phyloP scores from a whole-genome alignment of 768 basidiomycete species.

The Boletus patriciae region DNA sequence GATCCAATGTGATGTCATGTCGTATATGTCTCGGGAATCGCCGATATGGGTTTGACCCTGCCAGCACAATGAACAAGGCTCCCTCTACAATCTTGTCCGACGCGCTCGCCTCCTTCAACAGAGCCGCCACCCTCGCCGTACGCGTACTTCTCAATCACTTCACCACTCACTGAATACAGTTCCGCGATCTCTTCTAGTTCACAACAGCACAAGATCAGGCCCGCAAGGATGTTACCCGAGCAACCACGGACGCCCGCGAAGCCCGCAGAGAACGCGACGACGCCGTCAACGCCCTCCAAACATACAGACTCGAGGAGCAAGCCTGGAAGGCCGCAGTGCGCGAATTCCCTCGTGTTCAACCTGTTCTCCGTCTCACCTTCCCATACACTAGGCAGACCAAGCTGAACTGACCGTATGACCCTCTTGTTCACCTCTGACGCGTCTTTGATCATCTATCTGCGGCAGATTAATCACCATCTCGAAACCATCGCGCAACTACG shows the following conservation, averaged over 20 bases:
- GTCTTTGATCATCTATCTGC: background rate
- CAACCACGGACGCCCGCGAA: conserved; percentile 45
- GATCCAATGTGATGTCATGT: conserved; percentile 10
- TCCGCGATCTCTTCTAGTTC: conserved; percentile 39
- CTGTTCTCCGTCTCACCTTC: conserved; percentile 9
- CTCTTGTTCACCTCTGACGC: background rate
- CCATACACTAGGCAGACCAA: conserved; percentile 46
- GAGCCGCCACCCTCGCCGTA: conserved; percentile 43
- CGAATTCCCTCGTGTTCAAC: conserved; percentile 15
- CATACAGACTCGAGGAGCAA: conserved; percentile 44
- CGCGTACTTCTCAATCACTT: conserved; percentile 9
- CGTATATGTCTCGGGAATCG: conserved; percentile 14
- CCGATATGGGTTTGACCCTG: conserved; percentile 25
- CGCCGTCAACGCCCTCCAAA: conserved; percentile 33
- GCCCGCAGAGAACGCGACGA: conserved; percentile 53
- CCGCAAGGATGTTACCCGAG: conserved; percentile 51
- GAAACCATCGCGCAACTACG: conserved; percentile 62
- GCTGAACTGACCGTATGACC: conserved; percentile 53
- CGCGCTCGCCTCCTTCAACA: conserved; percentile 42
- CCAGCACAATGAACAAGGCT: conserved; percentile 30
- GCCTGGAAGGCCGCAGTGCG: conserved; percentile 54
- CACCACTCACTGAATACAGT: background rate
- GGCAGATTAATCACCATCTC: conserved; percentile 57
- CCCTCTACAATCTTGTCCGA: conserved; percentile 42
- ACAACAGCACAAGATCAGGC: conserved; percentile 56